Conservation (phyloP, 1,284 basidiomycete genomes). For the Sanghuangporus weigelae region DNA sequence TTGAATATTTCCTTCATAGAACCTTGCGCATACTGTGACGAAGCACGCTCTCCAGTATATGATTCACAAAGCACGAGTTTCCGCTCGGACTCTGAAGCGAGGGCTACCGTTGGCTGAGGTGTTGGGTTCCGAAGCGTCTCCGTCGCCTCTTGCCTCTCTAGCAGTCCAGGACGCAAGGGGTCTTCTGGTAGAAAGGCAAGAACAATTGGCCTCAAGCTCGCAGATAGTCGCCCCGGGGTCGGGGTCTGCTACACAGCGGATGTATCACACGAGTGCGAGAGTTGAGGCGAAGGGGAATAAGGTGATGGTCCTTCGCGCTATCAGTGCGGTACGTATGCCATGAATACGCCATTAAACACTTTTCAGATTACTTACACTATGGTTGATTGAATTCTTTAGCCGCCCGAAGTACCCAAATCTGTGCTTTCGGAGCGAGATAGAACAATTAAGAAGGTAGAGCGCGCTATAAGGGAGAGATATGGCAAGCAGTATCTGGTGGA, state of each 20-base stretch:
- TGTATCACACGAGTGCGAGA: neutral
- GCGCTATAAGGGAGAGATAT: slow-evolving; percentile 28
- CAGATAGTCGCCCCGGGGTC: neutral
- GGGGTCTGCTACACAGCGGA: neutral
- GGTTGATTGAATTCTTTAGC: neutral
- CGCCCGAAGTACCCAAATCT: neutral
- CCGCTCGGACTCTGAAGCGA: slow-evolving; percentile 1
- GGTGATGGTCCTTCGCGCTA: neutral
- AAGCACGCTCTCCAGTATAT: slow-evolving; percentile 6
- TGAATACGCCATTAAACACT: neutral
- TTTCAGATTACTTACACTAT: neutral
- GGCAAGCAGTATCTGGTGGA: slow-evolving; percentile 34
- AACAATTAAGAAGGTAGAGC: slow-evolving; percentile 20
- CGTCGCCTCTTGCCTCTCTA: neutral
- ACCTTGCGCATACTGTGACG: slow-evolving; percentile 17
- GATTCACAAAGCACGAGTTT: neutral
- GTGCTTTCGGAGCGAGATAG: slow-evolving; percentile 9
- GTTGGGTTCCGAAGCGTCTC: neutral
- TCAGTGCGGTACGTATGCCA: neutral
- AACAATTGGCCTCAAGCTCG: neutral
- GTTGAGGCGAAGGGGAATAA: neutral
- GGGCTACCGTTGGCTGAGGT: slow-evolving; percentile 13
- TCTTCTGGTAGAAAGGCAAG: neutral
- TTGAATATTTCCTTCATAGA: slow-evolving; percentile 8
- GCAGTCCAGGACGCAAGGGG: neutral